Evolutionary conservation across 1,139 yeast genomes (phyloP).

Genomic region (Debaryomycetaceae sp.): DNA sequence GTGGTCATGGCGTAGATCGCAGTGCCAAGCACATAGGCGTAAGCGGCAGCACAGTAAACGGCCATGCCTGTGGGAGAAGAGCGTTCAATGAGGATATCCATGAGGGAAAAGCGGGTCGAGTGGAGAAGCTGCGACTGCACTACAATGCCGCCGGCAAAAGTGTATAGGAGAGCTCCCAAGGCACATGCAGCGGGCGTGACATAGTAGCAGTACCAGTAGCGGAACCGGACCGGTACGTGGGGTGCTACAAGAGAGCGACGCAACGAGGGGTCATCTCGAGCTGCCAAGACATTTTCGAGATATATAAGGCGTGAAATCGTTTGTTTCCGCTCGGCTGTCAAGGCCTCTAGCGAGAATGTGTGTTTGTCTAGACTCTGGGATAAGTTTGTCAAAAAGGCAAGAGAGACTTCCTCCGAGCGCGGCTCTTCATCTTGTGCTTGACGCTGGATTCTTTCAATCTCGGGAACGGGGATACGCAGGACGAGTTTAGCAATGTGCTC

Average conservation of each 20-base stretch:
- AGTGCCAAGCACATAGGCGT: conserved; percentile 59
- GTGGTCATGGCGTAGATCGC: conserved; percentile 58
- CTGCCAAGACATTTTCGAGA: conserved; percentile 32
- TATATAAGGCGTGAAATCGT: conserved; percentile 18
- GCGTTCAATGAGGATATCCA: conserved; percentile 35
- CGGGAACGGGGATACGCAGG: conserved; percentile 23
- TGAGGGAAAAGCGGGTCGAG: conserved; percentile 52
- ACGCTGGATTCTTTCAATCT: conserved; percentile 24
- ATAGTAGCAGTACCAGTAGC: conserved; percentile 27
- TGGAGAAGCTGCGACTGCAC: conserved; percentile 70
- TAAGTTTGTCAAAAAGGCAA: conserved; percentile 21
- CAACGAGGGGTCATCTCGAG: conserved; percentile 13
- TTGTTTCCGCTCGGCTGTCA: conserved; percentile 30
- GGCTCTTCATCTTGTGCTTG: conserved; percentile 15
- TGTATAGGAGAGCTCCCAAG: conserved; percentile 14
- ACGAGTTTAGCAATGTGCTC: conserved; percentile 33
- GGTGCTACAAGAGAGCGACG: conserved; percentile 23
- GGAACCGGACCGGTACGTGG: conserved; percentile 17
- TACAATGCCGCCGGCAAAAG: conserved; percentile 33
- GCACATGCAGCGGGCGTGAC: conserved; percentile 29
- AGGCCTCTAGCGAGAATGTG: conserved; percentile 28
- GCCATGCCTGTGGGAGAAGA: conserved; percentile 22
- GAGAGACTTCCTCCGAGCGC: too few species aligned
- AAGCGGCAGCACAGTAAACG: conserved; percentile 25
- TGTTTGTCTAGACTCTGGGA: conserved; percentile 28